These are phyloP conservation scores for Metschnikowia similis DNA, from an alignment of 805 yeast species.

Conservation along the genomic window DNA sequence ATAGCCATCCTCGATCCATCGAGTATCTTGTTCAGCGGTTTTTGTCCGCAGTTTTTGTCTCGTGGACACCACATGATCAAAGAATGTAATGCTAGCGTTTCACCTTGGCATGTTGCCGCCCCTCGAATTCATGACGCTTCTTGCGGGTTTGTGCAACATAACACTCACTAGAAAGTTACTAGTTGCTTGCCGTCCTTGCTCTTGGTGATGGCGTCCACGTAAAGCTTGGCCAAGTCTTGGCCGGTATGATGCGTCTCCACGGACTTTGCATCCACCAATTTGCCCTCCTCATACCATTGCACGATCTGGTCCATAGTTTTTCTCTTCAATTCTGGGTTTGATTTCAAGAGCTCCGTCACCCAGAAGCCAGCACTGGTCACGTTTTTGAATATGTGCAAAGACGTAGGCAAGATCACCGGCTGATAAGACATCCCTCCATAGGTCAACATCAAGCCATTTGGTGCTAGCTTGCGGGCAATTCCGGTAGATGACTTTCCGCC, in stretches of 20 bases:
- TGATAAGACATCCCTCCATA: conserved; percentile 98
- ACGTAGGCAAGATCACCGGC: conserved; percentile 89
- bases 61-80: too few species aligned
- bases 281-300: conserved; percentile 39
- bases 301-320: conserved; percentile 35
- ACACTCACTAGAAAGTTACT: conserved; percentile 19
- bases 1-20: too few species aligned
- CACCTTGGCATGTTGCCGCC: too few species aligned
- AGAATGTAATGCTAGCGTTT: too few species aligned
- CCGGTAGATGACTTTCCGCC: conserved; percentile 86
- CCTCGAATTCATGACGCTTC: too few species aligned
- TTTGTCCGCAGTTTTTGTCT: too few species aligned
- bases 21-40: too few species aligned
- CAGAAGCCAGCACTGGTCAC: conserved; percentile 86
- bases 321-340: conserved; percentile 31
- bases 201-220: conserved; percentile 27
- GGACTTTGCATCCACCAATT: conserved; percentile 36
- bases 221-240: conserved; percentile 25
- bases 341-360: conserved; percentile 59
- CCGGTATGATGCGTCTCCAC: conserved; percentile 22
- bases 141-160: too few species aligned
- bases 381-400: conserved; percentile 85
- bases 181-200: conserved; percentile 39
- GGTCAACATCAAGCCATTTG: conserved; percentile 75
- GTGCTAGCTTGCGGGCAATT: conserved; percentile 75